phyloP scores from a whole-genome alignment of 2,329 filamentous ascomycete genomes.

The Scleromitrula shiraiana region DNA sequence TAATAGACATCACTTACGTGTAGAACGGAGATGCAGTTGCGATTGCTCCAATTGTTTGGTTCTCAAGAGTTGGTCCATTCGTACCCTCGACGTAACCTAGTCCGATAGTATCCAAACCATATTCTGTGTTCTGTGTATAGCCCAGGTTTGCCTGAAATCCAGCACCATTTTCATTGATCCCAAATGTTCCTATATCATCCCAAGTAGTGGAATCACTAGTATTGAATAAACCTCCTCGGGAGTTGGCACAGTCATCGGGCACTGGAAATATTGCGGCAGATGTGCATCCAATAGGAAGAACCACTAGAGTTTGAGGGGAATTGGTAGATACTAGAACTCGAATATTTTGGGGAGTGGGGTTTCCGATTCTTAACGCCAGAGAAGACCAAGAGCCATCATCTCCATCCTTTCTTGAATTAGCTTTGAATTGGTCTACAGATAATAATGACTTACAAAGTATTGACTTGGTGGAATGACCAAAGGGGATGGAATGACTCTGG shows the following conservation, averaged over 20 bases:
- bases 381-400: conserved; percentile 66
- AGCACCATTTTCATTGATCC: conserved; percentile 32
- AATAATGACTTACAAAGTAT: conserved; percentile 13
- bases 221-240: conserved; percentile 53
- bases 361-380: conserved; percentile 51
- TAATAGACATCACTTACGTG: conserved; percentile 22
- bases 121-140: conserved; percentile 26
- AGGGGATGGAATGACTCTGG: conserved; percentile 7
- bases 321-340: conserved; percentile 34
- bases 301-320: conserved; percentile 31
- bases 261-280: conserved; percentile 26
- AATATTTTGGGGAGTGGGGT: conserved; percentile 39
- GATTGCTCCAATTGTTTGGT: conserved; percentile 23
- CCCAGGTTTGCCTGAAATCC: conserved; percentile 34
- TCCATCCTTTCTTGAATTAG: conserved; percentile 40
- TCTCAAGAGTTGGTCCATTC: conserved; percentile 19
- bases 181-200: conserved; percentile 31
- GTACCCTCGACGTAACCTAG: conserved; percentile 12
- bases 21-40: conserved; percentile 32
- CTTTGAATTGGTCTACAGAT: neutral
- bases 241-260: conserved; percentile 31
- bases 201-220: conserved; percentile 46
- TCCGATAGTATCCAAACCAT: conserved; percentile 17
- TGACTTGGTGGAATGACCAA: conserved; percentile 17
- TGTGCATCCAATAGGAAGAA: conserved; percentile 28